Percentiles rank a stretch among this genome's conserved stretches.
Evolutionary conservation across 2,329 filamentous ascomycete species (phyloP).

Genomic region (Monilinia polystroma): DNA sequence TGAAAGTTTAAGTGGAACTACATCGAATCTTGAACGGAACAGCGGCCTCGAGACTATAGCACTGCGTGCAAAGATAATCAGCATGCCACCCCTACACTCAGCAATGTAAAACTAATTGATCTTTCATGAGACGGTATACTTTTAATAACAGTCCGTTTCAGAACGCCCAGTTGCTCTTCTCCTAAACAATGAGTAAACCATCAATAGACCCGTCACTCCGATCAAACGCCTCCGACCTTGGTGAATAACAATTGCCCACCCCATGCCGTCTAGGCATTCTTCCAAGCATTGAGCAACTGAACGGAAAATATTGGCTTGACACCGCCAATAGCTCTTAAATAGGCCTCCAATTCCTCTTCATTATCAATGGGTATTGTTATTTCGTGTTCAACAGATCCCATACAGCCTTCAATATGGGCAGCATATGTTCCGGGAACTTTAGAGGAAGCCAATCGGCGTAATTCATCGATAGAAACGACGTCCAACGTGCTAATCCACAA

Average conservation of each 20-base stretch:
- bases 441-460: constrained; percentile 59
- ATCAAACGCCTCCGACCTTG: background rate
- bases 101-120: background rate
- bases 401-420: constrained; percentile 62
- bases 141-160: background rate
- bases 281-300: constrained; percentile 39
- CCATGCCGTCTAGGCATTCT: constrained; percentile 30
- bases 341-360: constrained; percentile 70
- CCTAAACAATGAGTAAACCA: background rate
- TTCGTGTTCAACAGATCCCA: constrained; percentile 56
- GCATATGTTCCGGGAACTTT: constrained; percentile 62
- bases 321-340: constrained; percentile 56
- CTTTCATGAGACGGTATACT: background rate
- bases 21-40: background rate
- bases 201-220: background rate
- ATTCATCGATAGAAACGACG: constrained; percentile 55
- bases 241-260: background rate
- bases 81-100: too few species aligned
- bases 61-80: background rate
- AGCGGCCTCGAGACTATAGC: background rate
- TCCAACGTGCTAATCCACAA: constrained; percentile 67
- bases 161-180: background rate
- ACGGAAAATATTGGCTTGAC: constrained; percentile 40
- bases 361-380: constrained; percentile 64
- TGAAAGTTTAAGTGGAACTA: background rate